Evolutionary conservation across 169 alveolate species (phyloP).

Genomic region (Cryptosporidium tyzzeri): DNA sequence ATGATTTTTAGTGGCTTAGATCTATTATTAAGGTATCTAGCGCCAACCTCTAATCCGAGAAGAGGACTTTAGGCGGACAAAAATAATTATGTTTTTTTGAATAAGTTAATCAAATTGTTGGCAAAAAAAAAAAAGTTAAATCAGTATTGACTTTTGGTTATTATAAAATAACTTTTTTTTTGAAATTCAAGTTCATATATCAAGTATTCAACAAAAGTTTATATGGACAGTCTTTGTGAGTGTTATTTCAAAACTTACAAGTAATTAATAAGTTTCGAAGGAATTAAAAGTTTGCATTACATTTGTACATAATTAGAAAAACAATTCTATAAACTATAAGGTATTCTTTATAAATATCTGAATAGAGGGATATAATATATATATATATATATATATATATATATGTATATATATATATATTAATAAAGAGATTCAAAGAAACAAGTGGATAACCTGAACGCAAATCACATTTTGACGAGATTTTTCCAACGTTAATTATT

Average conservation of each 20-base stretch:
- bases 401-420: not conserved
- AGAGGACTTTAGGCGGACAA: conserved; percentile 65
- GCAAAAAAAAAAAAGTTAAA: not conserved
- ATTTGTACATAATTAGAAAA: not conserved
- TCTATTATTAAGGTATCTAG: conserved; percentile 49
- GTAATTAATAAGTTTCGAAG: conserved; percentile 12
- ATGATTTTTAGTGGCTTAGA: not conserved
- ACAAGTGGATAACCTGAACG: not conserved
- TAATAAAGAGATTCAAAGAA: not conserved
- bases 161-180: not conserved
- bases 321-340: not conserved
- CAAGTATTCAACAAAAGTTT: not conserved
- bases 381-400: too few species aligned
- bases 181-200: not conserved
- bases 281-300: not conserved
- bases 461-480: not conserved
- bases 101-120: too few species aligned
- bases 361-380: not conserved
- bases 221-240: conserved; percentile 7
- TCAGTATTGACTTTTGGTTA: conserved; percentile 41
- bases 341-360: not conserved
- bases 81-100: not conserved
- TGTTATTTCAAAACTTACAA: not conserved
- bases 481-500: not conserved
- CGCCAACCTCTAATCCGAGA: conserved; percentile 77